Conservation (phyloP, 345 rosid genomes). For the Populus deltoides region DNA sequence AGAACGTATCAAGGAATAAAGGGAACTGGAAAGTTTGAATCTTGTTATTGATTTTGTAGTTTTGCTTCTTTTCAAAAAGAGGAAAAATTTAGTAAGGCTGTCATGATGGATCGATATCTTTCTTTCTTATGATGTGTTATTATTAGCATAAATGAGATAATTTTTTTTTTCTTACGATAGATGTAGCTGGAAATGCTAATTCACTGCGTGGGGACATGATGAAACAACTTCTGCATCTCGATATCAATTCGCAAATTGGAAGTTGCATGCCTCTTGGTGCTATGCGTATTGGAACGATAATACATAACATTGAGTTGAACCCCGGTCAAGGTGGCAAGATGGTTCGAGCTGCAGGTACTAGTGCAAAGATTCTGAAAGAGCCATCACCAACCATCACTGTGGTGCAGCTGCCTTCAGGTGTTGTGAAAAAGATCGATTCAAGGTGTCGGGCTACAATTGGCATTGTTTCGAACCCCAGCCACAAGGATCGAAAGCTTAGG, state of each 20-base stretch:
- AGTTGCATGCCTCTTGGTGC: constrained; percentile 77
- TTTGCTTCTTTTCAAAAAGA: neutral
- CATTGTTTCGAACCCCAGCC: constrained; percentile 64
- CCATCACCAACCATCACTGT: constrained; percentile 51
- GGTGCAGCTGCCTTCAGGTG: constrained; percentile 72
- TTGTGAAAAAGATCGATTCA: constrained; percentile 58
- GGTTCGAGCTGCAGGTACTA: constrained; percentile 81
- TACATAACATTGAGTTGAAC: constrained; percentile 86
- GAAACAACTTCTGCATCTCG: constrained; percentile 61
- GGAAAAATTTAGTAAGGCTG: neutral
- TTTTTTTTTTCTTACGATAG: neutral
- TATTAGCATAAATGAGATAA: neutral
- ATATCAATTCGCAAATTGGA: constrained; percentile 78
- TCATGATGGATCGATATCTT: neutral
- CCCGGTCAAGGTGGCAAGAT: constrained; percentile 85
- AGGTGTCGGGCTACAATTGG: constrained; percentile 77
- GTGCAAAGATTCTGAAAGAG: constrained; percentile 80
- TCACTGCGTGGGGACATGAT: constrained; percentile 53
- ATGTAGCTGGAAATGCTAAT: constrained; percentile 24
- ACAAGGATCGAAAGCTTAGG: constrained; percentile 54
- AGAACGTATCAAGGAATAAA: neutral
- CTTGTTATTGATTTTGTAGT: neutral
- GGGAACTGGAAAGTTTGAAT: neutral
- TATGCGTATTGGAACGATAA: constrained; percentile 86
- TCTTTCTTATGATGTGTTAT: neutral